Evolutionary conservation across 1,284 basidiomycete genomes (phyloP), one percentile per base, ranked within the genome.

Genomic region (Pseudozyma sp.): DNA sequence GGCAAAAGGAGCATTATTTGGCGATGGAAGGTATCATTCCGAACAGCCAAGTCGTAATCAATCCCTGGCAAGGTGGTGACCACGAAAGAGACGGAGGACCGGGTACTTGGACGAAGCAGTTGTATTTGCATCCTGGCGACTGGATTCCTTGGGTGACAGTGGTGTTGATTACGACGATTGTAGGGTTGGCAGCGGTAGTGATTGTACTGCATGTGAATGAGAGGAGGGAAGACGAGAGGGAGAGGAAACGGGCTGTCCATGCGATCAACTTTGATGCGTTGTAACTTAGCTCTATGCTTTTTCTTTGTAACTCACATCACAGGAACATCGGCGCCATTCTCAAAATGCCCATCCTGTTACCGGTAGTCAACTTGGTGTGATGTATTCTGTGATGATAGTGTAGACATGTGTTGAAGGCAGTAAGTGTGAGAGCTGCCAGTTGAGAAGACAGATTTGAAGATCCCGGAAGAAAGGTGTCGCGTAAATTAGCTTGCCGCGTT

Each of bases 61-160:
- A 92, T 47, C 95, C 95, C 0, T 92, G 92, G 4, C 86, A 86
- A 18, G 52, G 57, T 1, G 48, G 54, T 13, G 62, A 68, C 19
- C 50, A 55, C 13, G 75, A 61, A 1, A 31, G 40, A 6, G 70
- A 66, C 3, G 71, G 25, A 31, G 25, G 61, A 4, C 76, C 76
- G 19, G 62, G 58, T 52, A 86, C 86, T 39, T 99, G 97, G 97
- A 92, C 90, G 77, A 90, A 91, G 63, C 93, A 97, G 87, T 86
- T 99, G 64, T 99, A 94, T 84, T 86, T 99, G 77, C 88, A 95
- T 49, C 96, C 96, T 1, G 96, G 95, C 14, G 93, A 95, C 78
- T 99, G 96, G 95, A 94, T 98, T 73, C 94, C 94, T 1, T 96
- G 92, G 93, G 97, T 99, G 12, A 95, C 92, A 4, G 86, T 94